Evolutionary conservation across 495 filamentous ascomycete species (phyloP), one percentile per base, ranked within the genome.

Genomic region (Friedmanniomyces endolithicus): DNA sequence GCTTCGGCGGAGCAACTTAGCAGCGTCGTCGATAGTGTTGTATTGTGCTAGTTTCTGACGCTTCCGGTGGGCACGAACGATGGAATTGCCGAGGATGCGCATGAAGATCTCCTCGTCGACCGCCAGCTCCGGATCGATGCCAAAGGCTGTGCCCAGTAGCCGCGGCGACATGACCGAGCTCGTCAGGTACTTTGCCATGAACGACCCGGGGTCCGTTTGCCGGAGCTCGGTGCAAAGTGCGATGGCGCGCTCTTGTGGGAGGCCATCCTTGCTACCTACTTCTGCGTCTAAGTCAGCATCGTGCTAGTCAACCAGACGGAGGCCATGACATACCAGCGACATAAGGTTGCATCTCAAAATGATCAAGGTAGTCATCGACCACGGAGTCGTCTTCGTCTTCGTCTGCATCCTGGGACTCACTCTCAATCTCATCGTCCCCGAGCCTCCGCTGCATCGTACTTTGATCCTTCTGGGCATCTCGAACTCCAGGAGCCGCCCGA

Each of bases 141-240:
- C 85, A 71, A 98, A 98, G n/a, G 90, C 92, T 6, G 88, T 92
- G 58, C 89, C 81, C 20, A 98, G 73, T 68, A 87, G 92, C 70
- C 84, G 86, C 22, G 84, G 87, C 1, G 84, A 80, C 56, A 90
- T 78, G 23, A 9, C 27, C 27, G 27, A 31, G 27, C 76, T 73
- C 35, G 80, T 78, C 52, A 96, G 75, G 11, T 85, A 89, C 55
- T 81, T 75, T 55, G 79, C 72, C 52, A 87, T 75, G 68, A 96
- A 95, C 16, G 80, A 75, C 45, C 81, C 78, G 44, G 84, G 83
- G 4, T 90, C 90, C 56, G 90, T 70, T 24, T 79, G 74, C 60
- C 86, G 82, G 17, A 96, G 72, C 19, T 58, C 37, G 6, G 12
- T 37, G 19, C 35, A 50, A 16, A 53, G 39, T 11, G n/a, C n/a